Evolutionary conservation across 2,329 filamentous ascomycete genomes (phyloP), one percentile per base, ranked within the genome.

Genomic region (Fusarium circinatum): DNA sequence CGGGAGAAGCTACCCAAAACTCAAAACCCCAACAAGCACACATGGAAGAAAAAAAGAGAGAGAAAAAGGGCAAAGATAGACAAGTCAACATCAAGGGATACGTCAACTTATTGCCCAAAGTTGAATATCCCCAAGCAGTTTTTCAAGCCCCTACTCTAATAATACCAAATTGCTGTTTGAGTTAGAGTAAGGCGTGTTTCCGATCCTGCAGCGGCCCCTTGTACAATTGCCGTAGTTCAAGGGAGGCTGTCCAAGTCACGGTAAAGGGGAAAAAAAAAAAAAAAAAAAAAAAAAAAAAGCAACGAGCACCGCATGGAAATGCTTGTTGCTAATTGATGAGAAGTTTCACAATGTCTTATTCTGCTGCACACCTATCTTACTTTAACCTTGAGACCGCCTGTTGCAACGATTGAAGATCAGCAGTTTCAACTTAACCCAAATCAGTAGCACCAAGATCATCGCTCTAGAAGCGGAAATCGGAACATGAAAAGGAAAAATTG

Each of bases 301-400:
- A 39, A 75, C 62, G 68, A 59, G 61, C 42, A 62, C 36, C 30
- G 62, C 71, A 74, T 74, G 52, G 60, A 48, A 44, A 42, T 41
- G 48, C 26, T 48, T 26, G 49, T 49, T 62, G 38, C 47, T 56
- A 45, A 68, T 56, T 68, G 62, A 72, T 66, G 55, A 45, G 39
- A 41, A 44, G 75, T 77, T 77, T 77, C 75, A 76, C 56, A 28
- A 28, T 32, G 72, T 74, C 68, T 73, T 68, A 73, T 61, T 58
- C 18, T 56, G 60, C 48, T 52, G 30, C 49, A 60, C 32, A 36
- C 13, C n/a, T 42, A 41, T 57, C 17, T 52, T 32, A 36, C 45
- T 20, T 52, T 34, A 34, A 54, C 42, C 30, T 54, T 51, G 34
- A 65, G 28, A 57, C 59, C 68, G 69, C 26, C 57, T 66, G 69